Evolutionary conservation across 2,329 filamentous ascomycete species (phyloP).

Genomic region (Helicocarpus griseus): DNA sequence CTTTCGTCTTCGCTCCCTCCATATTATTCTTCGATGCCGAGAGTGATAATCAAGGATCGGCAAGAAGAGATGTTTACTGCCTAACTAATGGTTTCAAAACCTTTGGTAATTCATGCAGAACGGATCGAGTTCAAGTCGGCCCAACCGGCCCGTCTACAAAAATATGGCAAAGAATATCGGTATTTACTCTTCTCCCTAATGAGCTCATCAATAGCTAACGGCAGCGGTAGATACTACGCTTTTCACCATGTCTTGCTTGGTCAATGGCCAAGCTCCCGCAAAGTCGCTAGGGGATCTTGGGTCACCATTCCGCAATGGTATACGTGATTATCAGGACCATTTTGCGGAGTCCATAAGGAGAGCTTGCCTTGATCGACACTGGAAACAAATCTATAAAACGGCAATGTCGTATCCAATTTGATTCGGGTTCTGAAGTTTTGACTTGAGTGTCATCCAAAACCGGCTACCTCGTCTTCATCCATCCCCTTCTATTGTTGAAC

Average conservation of each 20-base stretch:
- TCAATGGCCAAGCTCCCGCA: no score
- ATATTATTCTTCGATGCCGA: background rate
- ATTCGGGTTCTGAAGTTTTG: background rate
- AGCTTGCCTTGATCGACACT: background rate
- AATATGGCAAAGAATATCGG: background rate
- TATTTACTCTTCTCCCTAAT: background rate
- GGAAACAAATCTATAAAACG: background rate
- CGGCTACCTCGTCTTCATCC: background rate
- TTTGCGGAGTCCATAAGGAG: background rate
- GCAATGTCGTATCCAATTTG: background rate
- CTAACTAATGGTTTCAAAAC: no score
- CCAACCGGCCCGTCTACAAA: background rate
- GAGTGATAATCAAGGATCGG: background rate
- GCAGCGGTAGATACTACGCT: no score
- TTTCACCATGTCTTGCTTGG: no score
- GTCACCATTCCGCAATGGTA: background rate
- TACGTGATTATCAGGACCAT: background rate
- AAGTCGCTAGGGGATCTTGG: background rate
- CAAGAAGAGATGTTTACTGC: no score
- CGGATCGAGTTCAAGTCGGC: background rate
- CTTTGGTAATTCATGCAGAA: no score
- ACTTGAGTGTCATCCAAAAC: background rate
- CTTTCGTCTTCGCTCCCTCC: no score
- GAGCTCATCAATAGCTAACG: background rate
- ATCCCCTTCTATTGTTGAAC: background rate